Evolutionary conservation across 352 stramenopile genomes (phyloP).

Genomic region (Phytophthora constricta): DNA sequence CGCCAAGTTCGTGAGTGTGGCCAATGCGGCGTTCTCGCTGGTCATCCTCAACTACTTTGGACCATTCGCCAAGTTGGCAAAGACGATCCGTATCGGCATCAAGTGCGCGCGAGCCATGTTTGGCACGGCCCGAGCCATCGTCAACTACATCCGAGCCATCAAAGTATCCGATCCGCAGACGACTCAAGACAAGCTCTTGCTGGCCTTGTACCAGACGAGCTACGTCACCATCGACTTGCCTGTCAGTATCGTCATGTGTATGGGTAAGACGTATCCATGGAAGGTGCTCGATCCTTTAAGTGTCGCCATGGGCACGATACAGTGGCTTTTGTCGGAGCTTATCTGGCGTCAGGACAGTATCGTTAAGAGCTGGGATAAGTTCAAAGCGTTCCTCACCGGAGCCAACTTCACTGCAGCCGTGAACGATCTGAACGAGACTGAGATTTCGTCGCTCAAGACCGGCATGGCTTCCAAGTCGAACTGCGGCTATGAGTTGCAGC

Average conservation of each 20-base stretch:
- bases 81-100: conserved; percentile 34
- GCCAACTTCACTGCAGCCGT: not conserved
- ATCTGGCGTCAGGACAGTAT: not conserved
- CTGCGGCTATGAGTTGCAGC: not conserved
- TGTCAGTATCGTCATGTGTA: conserved; percentile 13
- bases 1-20: conserved; percentile 6
- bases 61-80: conserved; percentile 34
- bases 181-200: conserved; percentile 40
- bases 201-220: conserved; percentile 46
- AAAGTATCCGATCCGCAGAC: conserved; percentile 34
- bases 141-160: conserved; percentile 9
- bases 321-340: not conserved
- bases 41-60: conserved; percentile 27
- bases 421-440: not conserved
- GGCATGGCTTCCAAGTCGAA: not conserved
- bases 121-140: not conserved
- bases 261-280: conserved; percentile 10
- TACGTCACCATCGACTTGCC: conserved; percentile 23
- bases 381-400: not conserved
- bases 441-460: not conserved
- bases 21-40: not conserved
- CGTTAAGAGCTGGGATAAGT: not conserved
- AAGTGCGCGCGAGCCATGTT: conserved; percentile 43
- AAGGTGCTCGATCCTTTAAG: not conserved
- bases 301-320: too few relatives aligned